Base-by-base conservation (phyloP, 768 basidiomycete genomes). In the Agaricus sinodeliciosus region DNA sequence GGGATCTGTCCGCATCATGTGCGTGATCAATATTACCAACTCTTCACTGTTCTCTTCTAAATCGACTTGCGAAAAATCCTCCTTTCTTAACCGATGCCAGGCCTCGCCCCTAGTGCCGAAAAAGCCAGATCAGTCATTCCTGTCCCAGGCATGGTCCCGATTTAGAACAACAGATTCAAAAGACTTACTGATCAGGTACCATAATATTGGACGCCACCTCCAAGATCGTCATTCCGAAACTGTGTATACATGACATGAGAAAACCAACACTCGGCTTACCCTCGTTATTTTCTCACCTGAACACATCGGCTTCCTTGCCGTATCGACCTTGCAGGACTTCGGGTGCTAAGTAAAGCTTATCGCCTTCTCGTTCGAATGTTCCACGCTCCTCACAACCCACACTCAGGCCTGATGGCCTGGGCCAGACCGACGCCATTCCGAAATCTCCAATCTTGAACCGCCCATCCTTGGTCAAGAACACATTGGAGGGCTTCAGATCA, bases 361-460 rank as follows among this genome's bases (percentile, higher is more conserved):
- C 96, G 4, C 96, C 96, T 67, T 99, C 96, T 13, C 96, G 80
- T 68, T 98, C 95, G 65, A 97, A 93, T 7, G 75, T 78, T 48
- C 70, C 61, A 7, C 65, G 67, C 46, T 69, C 71, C 9, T 62
- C 67, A 31, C 67, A 59, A 13, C 46, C 49, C 48, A 43, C 46
- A 28, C 36, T 27, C 48, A 43, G 15, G 13, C 49, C 28, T 44
- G 49, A 46, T 55, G 74, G 71, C 36, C 93, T 74, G 0, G 93
- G 92, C 88, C 91, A 94, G 48, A 92, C 61, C 5, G 91, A 90
- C n/a, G 95, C 94, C 85, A 99, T 93, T 8, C 96, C 96, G 72
- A 98, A 97, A 67, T 99, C 96, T 7, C 95, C 95, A 65, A 99
- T 93, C 72, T 92, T 93, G 72, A 99, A 87, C 42, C 87, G 80